A percentile compares a stretch with the other conserved stretches of the same genome.
These are phyloP conservation scores for Colletotrichum liriopes DNA, from an alignment of 2,329 filamentous ascomycete genomes.

Conservation along the genomic window DNA sequence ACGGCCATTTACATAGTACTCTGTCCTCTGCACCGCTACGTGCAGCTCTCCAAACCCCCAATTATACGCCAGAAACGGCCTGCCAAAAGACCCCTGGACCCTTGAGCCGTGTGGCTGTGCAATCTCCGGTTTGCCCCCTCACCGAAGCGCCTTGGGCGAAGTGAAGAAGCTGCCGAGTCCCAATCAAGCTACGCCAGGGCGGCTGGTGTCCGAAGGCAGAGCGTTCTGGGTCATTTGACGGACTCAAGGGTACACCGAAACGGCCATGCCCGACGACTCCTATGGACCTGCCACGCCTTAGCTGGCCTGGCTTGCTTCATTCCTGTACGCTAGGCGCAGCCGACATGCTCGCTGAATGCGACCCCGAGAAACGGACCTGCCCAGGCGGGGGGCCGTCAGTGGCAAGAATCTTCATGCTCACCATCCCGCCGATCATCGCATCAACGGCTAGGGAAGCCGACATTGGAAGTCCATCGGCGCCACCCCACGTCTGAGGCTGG, in stretches of 20 bases:
- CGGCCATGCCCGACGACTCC: conserved; percentile 9
- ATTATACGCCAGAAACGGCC: conserved; percentile 50
- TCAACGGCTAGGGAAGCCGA: conserved; percentile 24
- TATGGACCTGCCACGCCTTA: not conserved
- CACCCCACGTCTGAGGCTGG: conserved; percentile 18
- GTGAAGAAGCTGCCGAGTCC: conserved; percentile 15
- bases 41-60: not conserved
- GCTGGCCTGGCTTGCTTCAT: not conserved
- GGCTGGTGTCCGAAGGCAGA: conserved; percentile 27
- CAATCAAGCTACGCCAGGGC: conserved; percentile 18
- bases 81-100: conserved; percentile 42
- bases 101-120: conserved; percentile 40
- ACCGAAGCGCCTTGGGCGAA: conserved; percentile 15
- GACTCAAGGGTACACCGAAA: conserved; percentile 2
- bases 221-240: conserved; percentile 7
- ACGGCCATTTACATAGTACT: not conserved
- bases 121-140: conserved; percentile 39
- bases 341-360: conserved; percentile 17
- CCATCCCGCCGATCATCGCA: conserved; percentile 32
- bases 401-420: conserved; percentile 7
- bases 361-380: conserved; percentile 7
- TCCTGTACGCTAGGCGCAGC: not conserved
- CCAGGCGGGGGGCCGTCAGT: conserved; percentile 1
- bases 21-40: not conserved
- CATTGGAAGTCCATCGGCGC: not conserved